Evolutionary conservation across 139 green algal genomes (phyloP), one percentile per base, ranked within the genome.

Genomic region (Chlorella sp.): DNA sequence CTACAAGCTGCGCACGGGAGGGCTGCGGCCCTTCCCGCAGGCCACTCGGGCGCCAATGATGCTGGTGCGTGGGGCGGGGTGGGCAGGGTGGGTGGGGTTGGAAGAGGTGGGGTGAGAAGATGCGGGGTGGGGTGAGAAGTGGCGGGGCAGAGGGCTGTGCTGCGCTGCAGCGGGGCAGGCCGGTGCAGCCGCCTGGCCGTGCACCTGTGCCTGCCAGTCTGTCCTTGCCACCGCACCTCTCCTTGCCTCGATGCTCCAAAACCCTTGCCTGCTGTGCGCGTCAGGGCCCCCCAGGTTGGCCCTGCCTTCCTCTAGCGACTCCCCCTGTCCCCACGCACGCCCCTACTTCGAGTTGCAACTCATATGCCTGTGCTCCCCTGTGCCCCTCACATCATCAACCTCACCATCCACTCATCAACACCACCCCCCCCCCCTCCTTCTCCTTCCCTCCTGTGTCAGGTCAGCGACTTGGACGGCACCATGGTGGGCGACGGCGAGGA

Each of bases 381-480:
- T 57, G 48, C 48, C 9, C 48, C 9, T 5, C 15, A 30, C 64
- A 71, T 71, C 64, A 26, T 28, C 64, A 32, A 5, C 64, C 5
- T 71, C 7, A 71, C 4, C 64, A 14, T 18, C 60, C n/a, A 14
- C 68, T 76, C 26, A 37, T 2, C 68, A 37, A 28, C 32, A 24
- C 3, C 37, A 4, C 39, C 16, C 78, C 57, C 53, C 16, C 21
- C 9, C 36, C 57, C 21, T 26, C 60, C 15, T 22, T 53, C 0
- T 42, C 40, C 61, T 24, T 66, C 3, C 37, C 64, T 28, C 22
- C 61, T 40, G 7, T 21, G 3, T 32, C 86, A 96, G 88, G 95
- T 97, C 18, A 94, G 86, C 48, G 97, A 99, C 81, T 91, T 99
- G 37, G 97, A 99, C 77, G 96, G 96, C 61, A 98, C 96, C 18